Evolutionary conservation across 306 rosid genomes (phyloP).

Genomic region (Lathyrus sativus): DNA sequence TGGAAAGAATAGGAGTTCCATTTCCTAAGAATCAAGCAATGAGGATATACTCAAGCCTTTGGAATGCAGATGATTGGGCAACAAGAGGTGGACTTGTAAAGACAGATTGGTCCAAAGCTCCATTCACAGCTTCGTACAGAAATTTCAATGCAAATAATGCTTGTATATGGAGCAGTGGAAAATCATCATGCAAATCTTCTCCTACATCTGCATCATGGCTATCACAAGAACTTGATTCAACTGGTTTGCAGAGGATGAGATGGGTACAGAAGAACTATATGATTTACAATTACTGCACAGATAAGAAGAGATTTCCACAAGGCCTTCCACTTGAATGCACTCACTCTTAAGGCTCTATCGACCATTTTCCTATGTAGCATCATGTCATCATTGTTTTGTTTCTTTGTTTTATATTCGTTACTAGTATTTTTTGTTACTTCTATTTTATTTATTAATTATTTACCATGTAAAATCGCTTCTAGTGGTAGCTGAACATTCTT

Average conservation of each 20-base stretch:
- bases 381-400: background rate
- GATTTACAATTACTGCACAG: constrained; percentile 66
- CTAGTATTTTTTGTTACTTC: too few species aligned
- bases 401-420: too few species aligned
- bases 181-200: constrained; percentile 48
- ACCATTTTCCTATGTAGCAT: background rate
- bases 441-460: too few species aligned
- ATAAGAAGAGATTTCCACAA: constrained; percentile 60
- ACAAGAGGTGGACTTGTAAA: constrained; percentile 71
- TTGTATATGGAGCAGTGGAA: constrained; percentile 53
- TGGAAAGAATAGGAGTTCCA: constrained; percentile 55
- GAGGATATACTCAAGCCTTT: constrained; percentile 66
- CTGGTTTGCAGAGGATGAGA: constrained; percentile 45
- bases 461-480: background rate
- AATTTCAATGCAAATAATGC: constrained; percentile 63
- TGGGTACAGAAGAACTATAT: constrained; percentile 72
- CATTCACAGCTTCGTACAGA: constrained; percentile 65
- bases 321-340: constrained; percentile 61
- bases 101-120: constrained; percentile 72
- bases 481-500: background rate
- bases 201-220: constrained; percentile 46
- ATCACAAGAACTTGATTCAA: constrained; percentile 49
- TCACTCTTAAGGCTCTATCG: constrained; percentile 11
- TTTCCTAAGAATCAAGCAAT: constrained; percentile 69
- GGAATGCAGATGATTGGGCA: constrained; percentile 90